Percentiles rank a stretch among this genome's conserved stretches.
phyloP scores from a whole-genome alignment of 1,284 basidiomycete genomes.

The Porodaedalea pini region DNA sequence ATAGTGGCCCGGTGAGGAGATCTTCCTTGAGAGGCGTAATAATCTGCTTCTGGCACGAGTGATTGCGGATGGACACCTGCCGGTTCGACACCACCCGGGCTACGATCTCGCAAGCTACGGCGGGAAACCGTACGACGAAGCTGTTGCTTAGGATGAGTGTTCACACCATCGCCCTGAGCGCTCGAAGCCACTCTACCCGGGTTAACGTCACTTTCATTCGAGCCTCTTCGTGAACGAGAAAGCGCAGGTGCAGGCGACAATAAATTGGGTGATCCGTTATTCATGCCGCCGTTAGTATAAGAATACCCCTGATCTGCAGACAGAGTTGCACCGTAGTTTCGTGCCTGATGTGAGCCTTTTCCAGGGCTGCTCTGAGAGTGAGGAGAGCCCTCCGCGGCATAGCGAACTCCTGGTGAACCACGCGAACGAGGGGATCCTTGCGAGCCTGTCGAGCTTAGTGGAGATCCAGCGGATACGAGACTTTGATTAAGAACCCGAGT shows the following conservation, averaged over 20 bases:
- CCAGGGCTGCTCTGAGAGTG: conserved; percentile 1
- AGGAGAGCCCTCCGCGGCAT: background rate
- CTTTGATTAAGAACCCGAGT: conserved; percentile 1
- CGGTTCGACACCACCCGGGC: background rate
- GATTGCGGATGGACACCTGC: background rate
- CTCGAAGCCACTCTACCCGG: background rate
- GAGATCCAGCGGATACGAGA: background rate
- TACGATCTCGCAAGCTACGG: conserved; percentile 1
- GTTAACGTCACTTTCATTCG: conserved; percentile 1
- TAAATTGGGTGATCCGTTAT: background rate
- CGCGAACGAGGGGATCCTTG: conserved; percentile 8
- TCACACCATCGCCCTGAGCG: background rate
- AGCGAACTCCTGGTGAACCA: background rate
- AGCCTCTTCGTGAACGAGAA: conserved; percentile 3
- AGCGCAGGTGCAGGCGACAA: conserved; percentile 6
- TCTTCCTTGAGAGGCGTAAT: background rate
- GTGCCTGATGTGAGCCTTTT: background rate
- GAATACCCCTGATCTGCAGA: background rate
- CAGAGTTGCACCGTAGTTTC: background rate
- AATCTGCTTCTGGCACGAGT: background rate
- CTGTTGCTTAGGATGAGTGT: background rate
- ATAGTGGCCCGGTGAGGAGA: background rate
- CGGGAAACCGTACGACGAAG: conserved; percentile 8
- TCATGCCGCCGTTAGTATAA: background rate
- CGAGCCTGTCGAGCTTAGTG: conserved; percentile 6